A percentile compares a stretch with the other conserved stretches of the same genome.
Conservation (phyloP, 2,329 filamentous ascomycete genomes). For the Madurella fahalii region DNA sequence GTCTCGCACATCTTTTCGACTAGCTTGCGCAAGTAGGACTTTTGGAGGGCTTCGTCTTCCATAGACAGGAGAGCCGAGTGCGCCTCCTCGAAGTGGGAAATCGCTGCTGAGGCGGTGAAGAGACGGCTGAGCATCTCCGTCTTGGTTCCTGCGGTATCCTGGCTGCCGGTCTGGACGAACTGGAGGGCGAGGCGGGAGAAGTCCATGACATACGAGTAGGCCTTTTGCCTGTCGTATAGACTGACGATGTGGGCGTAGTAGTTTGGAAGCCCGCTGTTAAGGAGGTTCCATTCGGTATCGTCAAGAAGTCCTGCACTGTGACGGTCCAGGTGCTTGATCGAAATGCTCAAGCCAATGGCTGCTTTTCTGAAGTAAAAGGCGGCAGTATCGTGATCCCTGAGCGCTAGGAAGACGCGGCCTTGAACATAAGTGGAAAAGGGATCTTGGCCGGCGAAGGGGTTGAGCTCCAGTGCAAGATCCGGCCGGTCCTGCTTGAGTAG, state of each 20-base stretch:
- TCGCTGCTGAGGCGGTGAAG: slow-evolving; percentile 77
- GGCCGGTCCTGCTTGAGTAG: slow-evolving; percentile 56
- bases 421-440: slow-evolving; percentile 76
- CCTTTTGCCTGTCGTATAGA: slow-evolving; percentile 73
- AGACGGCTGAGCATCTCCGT: slow-evolving; percentile 76
- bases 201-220: slow-evolving; percentile 76
- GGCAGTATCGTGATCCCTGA: slow-evolving; percentile 70
- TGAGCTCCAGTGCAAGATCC: slow-evolving; percentile 56
- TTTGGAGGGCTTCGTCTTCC: slow-evolving; percentile 66
- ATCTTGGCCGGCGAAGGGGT: slow-evolving; percentile 52
- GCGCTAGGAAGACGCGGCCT: slow-evolving; percentile 70
- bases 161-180: slow-evolving; percentile 42
- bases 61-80: slow-evolving; percentile 75
- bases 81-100: slow-evolving; percentile 75
- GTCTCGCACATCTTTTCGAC: slow-evolving; percentile 65
- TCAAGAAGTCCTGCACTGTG: slow-evolving; percentile 67
- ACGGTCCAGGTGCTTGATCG: slow-evolving; percentile 44
- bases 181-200: slow-evolving; percentile 75
- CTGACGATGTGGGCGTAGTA: slow-evolving; percentile 85
- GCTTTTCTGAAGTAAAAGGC: slow-evolving; percentile 76
- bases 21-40: slow-evolving; percentile 66
- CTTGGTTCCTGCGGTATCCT: slow-evolving; percentile 35
- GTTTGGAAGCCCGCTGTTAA: slow-evolving; percentile 69
- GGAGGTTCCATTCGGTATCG: slow-evolving; percentile 65
- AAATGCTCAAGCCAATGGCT: slow-evolving; percentile 67